Evolutionary conservation across 495 filamentous ascomycete genomes (phyloP), one percentile per base, ranked within the genome.

Genomic region (Tuber borchii): DNA sequence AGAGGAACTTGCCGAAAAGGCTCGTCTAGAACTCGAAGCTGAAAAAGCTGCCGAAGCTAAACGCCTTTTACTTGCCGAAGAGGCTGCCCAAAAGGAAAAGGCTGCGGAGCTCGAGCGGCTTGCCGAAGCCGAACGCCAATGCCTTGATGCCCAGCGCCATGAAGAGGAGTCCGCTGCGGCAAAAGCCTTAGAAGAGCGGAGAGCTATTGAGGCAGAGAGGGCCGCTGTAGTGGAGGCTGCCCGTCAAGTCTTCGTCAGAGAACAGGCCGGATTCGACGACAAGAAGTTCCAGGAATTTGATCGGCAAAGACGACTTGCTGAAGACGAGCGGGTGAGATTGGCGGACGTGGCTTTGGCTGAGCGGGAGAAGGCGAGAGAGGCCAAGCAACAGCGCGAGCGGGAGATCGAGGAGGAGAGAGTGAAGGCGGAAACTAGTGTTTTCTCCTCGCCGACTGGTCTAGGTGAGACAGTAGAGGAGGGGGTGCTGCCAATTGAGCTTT

Each of bases 381-480:
- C 69, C 4, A 42, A 20, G 7, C 78, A 81, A 51, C 75, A 31
- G 37, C 43, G 31, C n/a, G 78, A 81, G 19, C 39, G 16, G 26
- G 75, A 78, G 48, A 68, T 76, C 10, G 78, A 80, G 31, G 74
- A 71, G 34, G 69, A 74, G 20, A 80, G 78, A 17, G 34, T 72
- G 37, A 69, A 40, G 16, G 69, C 51, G 12, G 78, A 80, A 22
- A 34, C 48, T 34, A 34, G 26, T 17, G 26, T 19, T 65, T 17
- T 17, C 26, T 65, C 56, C 56, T 65, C 56, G 12, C 56, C n/a
- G 56, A 34, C 17, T 5, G 4, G 5, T 19, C 56, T 26, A 5
- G 56, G 34, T 34, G 56, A 34, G 31, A 2, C 10, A n/a, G 10
- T 14, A 1, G 56, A 34, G 56, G 34, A 65, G 26, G 56, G 34